These are phyloP conservation scores for Jacaranda copaia DNA, from an alignment of 257 asterid species.

Conservation along the genomic window DNA sequence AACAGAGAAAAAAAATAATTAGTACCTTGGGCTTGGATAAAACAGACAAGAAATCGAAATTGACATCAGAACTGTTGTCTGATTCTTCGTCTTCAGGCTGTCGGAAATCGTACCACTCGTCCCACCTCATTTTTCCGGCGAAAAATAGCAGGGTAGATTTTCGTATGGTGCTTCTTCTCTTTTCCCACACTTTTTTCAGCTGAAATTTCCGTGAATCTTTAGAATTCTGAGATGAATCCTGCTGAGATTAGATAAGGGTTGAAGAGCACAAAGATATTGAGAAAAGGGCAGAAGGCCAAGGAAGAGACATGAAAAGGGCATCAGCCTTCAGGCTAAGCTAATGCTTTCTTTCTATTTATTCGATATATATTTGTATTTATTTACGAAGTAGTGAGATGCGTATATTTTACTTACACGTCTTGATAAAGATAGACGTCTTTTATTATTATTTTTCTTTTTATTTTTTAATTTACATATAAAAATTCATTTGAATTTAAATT, in stretches of 20 bases:
- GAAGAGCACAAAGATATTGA: constrained; percentile 18
- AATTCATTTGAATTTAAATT: no score
- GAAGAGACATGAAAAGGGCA: background rate
- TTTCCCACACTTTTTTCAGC: background rate
- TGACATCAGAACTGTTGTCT: constrained; percentile 49
- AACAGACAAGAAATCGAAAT: constrained; percentile 73
- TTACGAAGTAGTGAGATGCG: no score
- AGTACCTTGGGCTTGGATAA: constrained; percentile 78
- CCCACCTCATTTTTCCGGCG: constrained; percentile 66
- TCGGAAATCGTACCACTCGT: constrained; percentile 62
- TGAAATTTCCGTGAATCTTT: background rate
- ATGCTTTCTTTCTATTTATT: background rate
- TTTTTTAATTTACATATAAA: no score
- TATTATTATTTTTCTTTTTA: no score
- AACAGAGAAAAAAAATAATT: background rate
- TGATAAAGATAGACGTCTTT: no score
- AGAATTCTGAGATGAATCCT: constrained; percentile 3
- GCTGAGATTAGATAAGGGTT: constrained; percentile 37
- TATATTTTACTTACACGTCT: no score
- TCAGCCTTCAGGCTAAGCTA: background rate
- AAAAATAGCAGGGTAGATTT: background rate
- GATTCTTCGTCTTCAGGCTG: constrained; percentile 46
- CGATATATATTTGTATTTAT: no score
- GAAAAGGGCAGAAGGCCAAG: background rate
- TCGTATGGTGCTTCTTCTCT: background rate